These are phyloP conservation scores for Coniosporium apollinis DNA, from an alignment of 495 filamentous ascomycete species.

Conservation along the genomic window DNA sequence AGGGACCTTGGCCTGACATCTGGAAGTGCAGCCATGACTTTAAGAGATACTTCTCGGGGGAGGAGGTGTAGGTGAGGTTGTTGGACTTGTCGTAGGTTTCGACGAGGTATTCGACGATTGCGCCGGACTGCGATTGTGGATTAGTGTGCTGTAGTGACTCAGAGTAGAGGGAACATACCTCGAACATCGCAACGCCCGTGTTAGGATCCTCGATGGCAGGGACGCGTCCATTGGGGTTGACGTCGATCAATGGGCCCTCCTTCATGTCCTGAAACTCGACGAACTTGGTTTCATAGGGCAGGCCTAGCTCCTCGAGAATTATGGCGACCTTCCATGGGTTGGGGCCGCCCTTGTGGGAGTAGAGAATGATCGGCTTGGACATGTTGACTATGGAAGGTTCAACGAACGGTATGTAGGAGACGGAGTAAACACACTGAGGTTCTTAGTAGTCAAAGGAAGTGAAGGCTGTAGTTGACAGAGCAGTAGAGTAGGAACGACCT, in stretches of 20 bases:
- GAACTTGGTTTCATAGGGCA: conserved; percentile 34
- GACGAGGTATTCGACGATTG: conserved; percentile 15
- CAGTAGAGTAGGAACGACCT: no score
- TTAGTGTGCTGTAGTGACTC: no score
- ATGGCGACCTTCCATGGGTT: conserved; percentile 52
- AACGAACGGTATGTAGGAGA: no score
- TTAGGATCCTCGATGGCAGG: conserved; percentile 52
- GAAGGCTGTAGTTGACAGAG: no score
- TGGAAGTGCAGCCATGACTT: conserved; percentile 29
- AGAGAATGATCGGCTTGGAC: conserved; percentile 4
- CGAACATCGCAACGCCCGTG: conserved; percentile 45
- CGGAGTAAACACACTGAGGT: no score
- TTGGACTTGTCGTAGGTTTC: conserved; percentile 10
- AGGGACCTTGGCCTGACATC: conserved; percentile 31
- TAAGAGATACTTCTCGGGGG: conserved; percentile 6
- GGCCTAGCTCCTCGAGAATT: conserved; percentile 42
- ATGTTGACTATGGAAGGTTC: not conserved
- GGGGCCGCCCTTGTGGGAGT: conserved; percentile 29
- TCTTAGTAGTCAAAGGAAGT: no score
- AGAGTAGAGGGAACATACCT: no score
- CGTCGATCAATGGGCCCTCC: conserved; percentile 30
- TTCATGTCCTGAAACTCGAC: conserved; percentile 39
- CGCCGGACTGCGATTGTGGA: conserved; percentile 8
- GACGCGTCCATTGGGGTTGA: conserved; percentile 62
- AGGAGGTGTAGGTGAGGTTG: conserved; percentile 5